These are phyloP conservation scores for Pistacia atlantica DNA, from an alignment of 345 rosid species.

Conservation along the genomic window DNA sequence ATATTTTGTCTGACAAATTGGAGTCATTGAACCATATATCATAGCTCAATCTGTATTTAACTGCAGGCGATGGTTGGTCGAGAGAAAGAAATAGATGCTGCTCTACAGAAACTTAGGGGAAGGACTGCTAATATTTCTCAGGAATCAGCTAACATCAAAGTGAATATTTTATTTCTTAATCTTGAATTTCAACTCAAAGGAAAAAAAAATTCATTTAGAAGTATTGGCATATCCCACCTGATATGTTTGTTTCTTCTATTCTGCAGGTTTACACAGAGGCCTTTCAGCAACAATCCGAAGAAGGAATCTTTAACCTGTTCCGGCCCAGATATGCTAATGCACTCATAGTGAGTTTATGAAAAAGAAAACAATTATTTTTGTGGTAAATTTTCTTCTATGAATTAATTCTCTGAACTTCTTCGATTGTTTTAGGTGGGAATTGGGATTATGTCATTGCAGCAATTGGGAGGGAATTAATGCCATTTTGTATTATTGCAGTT, in stretches of 20 bases:
- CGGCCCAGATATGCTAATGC: slow-evolving; percentile 19
- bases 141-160: slow-evolving; percentile 56
- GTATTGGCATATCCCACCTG: not conserved
- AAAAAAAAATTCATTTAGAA: no score
- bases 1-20: no score
- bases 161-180: not conserved
- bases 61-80: slow-evolving; percentile 43
- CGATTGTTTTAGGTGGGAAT: slow-evolving; percentile 43
- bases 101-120: slow-evolving; percentile 54
- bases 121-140: slow-evolving; percentile 37
- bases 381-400: not conserved
- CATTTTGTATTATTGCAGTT: slow-evolving; percentile 43
- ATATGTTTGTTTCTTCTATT: not conserved
- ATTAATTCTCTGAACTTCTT: not conserved
- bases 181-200: not conserved
- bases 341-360: slow-evolving; percentile 12
- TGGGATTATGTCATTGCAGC: slow-evolving; percentile 53
- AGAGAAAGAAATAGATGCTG: slow-evolving; percentile 40
- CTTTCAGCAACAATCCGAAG: not conserved
- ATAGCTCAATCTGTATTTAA: not conserved
- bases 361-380: not conserved
- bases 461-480: slow-evolving; percentile 45
- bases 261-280: slow-evolving; percentile 7
- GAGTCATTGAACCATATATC: not conserved
- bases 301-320: slow-evolving; percentile 6